These are phyloP conservation scores for Microdochium bolleyi DNA, from an alignment of 2,329 filamentous ascomycete genomes.

Conservation along the genomic window DNA sequence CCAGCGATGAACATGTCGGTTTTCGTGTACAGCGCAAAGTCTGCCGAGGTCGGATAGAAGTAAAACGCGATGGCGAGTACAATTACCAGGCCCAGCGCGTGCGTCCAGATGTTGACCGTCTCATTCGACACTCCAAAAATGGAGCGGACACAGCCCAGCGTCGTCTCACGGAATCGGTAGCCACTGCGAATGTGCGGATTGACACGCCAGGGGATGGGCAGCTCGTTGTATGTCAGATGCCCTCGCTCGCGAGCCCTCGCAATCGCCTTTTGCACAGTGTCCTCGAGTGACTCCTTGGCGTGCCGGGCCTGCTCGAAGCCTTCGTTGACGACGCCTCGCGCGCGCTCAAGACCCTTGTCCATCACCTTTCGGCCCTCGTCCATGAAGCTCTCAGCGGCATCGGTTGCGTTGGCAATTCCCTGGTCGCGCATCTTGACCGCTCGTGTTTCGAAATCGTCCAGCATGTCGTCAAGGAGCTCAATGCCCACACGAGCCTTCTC, in stretches of 20 bases:
- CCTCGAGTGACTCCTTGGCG: conserved; percentile 74
- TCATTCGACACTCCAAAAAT: conserved; percentile 86
- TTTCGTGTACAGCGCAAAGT: conserved; percentile 81
- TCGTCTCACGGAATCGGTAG: conserved; percentile 90
- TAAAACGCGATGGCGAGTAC: conserved; percentile 88
- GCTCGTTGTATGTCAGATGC: conserved; percentile 79
- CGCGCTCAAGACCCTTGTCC: conserved; percentile 69
- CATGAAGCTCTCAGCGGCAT: conserved; percentile 63
- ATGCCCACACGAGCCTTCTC: conserved; percentile 88
- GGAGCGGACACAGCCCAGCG: conserved; percentile 79
- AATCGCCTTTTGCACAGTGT: conserved; percentile 76
- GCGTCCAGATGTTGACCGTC: conserved; percentile 96
- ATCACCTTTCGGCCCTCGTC: conserved; percentile 73
- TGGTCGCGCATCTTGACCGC: conserved; percentile 74
- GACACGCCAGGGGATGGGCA: conserved; percentile 86
- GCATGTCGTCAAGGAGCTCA: conserved; percentile 74
- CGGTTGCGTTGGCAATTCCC: conserved; percentile 59
- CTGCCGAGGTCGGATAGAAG: conserved; percentile 83
- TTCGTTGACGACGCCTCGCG: conserved; percentile 70
- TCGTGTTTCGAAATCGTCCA: conserved; percentile 76
- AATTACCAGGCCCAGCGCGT: conserved; percentile 79
- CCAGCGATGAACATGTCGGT: conserved; percentile 86
- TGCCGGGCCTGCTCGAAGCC: conserved; percentile 75
- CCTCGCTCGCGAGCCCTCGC: conserved; percentile 68
- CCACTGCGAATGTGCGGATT: conserved; percentile 89